These are phyloP conservation scores for Hygrophorus russula DNA, from an alignment of 768 basidiomycete genomes.

Conservation along the genomic window DNA sequence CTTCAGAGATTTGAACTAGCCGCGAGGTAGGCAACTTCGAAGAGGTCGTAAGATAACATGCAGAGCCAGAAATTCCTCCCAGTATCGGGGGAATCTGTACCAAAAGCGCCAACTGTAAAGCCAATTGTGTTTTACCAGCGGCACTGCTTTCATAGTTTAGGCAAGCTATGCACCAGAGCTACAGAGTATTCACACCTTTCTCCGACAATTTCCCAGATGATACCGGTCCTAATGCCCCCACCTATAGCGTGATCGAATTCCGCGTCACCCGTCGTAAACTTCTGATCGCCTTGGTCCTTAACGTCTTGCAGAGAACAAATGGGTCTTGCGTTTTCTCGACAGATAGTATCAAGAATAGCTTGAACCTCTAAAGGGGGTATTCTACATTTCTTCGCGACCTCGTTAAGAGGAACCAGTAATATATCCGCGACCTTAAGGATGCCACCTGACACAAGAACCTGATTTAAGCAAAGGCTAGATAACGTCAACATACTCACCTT, in stretches of 20 bases:
- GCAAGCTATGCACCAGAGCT: conserved; percentile 1
- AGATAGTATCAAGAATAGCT: conserved; percentile 38
- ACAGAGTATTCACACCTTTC: conserved; percentile 52
- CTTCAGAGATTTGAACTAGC: conserved; percentile 51
- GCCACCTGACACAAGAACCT: conserved; percentile 29
- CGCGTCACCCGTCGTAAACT: conserved; percentile 65
- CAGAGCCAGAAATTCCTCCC: conserved; percentile 53
- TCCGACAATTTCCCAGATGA: conserved; percentile 81
- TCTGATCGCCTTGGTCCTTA: conserved; percentile 25
- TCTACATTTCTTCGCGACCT: conserved; percentile 46
- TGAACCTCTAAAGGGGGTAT: conserved; percentile 34
- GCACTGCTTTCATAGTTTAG: conserved; percentile 40
- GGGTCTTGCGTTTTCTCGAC: conserved; percentile 27
- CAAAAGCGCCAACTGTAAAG: conserved; percentile 69
- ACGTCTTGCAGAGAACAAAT: conserved; percentile 31
- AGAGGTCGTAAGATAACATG: conserved; percentile 72
- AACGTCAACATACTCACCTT: no score
- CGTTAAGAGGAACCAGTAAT: conserved; percentile 34
- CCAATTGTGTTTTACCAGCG: conserved; percentile 90
- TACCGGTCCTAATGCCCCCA: conserved; percentile 70
- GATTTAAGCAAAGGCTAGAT: no score
- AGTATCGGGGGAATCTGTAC: conserved; percentile 56
- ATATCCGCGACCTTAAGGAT: conserved; percentile 37
- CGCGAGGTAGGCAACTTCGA: conserved; percentile 57
- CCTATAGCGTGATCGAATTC: conserved; percentile 59